These are phyloP conservation scores for Monosporozyma siamensis DNA, from an alignment of 805 yeast genomes.

Conservation along the genomic window DNA sequence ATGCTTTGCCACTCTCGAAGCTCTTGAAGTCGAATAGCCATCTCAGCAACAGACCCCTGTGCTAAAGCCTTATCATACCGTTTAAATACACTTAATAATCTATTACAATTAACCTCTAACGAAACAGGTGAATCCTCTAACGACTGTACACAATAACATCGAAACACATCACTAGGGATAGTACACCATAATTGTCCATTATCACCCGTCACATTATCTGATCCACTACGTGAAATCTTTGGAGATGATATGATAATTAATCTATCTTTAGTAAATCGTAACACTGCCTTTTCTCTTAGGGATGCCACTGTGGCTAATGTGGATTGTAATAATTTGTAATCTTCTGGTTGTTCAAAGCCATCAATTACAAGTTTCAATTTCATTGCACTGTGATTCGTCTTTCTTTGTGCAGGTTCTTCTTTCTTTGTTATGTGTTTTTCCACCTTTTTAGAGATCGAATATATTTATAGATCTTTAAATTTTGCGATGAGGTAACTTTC, in stretches of 20 bases:
- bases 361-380: slow-evolving; percentile 23
- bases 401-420: not conserved
- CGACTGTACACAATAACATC: slow-evolving; percentile 20
- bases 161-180: slow-evolving; percentile 26
- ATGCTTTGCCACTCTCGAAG: slow-evolving; percentile 21
- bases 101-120: slow-evolving; percentile 28
- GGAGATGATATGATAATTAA: slow-evolving; percentile 27
- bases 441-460: no score
- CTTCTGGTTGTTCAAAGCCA: slow-evolving; percentile 25
- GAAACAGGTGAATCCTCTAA: slow-evolving; percentile 25
- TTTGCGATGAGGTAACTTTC: not conserved
- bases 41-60: slow-evolving; percentile 21
- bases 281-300: slow-evolving; percentile 25
- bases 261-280: slow-evolving; percentile 26
- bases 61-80: slow-evolving; percentile 24
- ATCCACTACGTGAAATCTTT: slow-evolving; percentile 8
- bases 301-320: slow-evolving; percentile 26
- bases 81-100: slow-evolving; percentile 22
- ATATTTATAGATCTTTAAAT: not conserved
- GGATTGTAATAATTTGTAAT: slow-evolving; percentile 26
- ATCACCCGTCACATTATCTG: not conserved
- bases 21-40: slow-evolving; percentile 23
- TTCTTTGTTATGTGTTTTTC: not conserved
- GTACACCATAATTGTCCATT: slow-evolving; percentile 30
- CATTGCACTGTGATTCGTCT: slow-evolving; percentile 16